These are phyloP conservation scores for Quercus berberidifolia DNA, from an alignment of 306 rosid species.

Conservation along the genomic window DNA sequence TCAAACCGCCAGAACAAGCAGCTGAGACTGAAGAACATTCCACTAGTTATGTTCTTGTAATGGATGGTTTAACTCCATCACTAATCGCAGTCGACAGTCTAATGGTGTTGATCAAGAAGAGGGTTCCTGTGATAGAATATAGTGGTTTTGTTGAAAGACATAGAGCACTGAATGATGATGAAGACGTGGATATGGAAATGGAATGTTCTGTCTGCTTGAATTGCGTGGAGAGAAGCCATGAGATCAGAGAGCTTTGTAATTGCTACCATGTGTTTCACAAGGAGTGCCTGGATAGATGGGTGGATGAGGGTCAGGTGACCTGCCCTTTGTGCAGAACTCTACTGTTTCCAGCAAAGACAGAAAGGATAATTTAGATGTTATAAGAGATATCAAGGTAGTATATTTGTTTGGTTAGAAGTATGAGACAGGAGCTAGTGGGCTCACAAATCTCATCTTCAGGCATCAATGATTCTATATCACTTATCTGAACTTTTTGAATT, in stretches of 20 bases:
- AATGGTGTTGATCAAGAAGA: conserved; percentile 21
- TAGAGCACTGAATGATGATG: neutral
- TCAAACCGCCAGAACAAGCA: neutral
- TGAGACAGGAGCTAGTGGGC: too few relatives aligned
- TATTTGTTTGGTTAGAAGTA: too few relatives aligned
- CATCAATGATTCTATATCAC: too few relatives aligned
- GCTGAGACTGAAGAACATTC: neutral
- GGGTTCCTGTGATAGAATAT: conserved; percentile 14
- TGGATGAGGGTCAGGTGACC: too few relatives aligned
- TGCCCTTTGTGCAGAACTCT: conserved; percentile 39
- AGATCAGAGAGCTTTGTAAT: too few relatives aligned
- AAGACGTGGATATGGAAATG: neutral
- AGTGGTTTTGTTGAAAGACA: neutral
- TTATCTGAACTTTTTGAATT: too few relatives aligned
- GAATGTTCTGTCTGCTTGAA: neutral
- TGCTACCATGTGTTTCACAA: too few relatives aligned
- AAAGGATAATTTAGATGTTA: neutral
- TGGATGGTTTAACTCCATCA: conserved; percentile 7
- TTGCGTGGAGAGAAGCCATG: too few relatives aligned
- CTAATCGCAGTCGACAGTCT: conserved; percentile 11
- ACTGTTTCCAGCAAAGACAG: neutral
- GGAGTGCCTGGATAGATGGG: too few relatives aligned
- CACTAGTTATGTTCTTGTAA: neutral
- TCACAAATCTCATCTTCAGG: too few relatives aligned
- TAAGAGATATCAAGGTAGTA: too few relatives aligned